Evolutionary conservation across 345 rosid species (phyloP).

Genomic region (Aquilaria malaccensis): DNA sequence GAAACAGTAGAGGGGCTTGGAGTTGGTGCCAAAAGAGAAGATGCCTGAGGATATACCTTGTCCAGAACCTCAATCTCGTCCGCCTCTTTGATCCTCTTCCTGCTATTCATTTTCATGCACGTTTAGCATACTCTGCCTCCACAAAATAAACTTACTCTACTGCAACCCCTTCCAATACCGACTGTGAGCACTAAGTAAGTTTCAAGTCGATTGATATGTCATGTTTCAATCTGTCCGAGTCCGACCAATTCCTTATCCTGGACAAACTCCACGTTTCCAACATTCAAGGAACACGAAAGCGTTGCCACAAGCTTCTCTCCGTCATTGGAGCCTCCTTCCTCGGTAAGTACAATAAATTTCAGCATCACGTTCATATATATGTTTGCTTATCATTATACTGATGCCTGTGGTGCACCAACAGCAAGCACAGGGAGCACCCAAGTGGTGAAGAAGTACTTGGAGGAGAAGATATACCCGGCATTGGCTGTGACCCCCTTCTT

Average conservation of each 20-base stretch:
- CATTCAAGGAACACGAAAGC: constrained; percentile 42
- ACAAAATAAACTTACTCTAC: constrained; percentile 3
- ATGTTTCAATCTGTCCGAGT: neutral
- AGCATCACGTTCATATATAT: neutral
- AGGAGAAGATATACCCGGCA: constrained; percentile 31
- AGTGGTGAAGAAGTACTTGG: constrained; percentile 42
- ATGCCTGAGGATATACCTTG: constrained; percentile 12
- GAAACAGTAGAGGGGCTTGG: too few relatives aligned
- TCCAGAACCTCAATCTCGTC: neutral
- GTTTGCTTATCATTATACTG: neutral
- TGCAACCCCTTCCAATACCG: neutral
- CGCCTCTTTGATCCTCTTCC: neutral
- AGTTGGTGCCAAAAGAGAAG: constrained; percentile 17
- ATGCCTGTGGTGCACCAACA: constrained; percentile 8
- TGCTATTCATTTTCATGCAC: neutral
- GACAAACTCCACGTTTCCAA: constrained; percentile 32
- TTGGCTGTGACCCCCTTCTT: constrained; percentile 34
- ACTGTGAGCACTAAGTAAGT: neutral
- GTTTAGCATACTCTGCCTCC: too few relatives aligned
- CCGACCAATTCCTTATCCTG: constrained; percentile 6
- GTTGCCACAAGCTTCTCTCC: constrained; percentile 31
- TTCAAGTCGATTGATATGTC: neutral
- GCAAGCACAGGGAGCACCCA: constrained; percentile 35
- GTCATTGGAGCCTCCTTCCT: constrained; percentile 40
- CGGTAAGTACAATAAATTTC: constrained; percentile 19